Base-by-base conservation (phyloP, 208 protist genomes). In the Wallacemonas sp. region DNA sequence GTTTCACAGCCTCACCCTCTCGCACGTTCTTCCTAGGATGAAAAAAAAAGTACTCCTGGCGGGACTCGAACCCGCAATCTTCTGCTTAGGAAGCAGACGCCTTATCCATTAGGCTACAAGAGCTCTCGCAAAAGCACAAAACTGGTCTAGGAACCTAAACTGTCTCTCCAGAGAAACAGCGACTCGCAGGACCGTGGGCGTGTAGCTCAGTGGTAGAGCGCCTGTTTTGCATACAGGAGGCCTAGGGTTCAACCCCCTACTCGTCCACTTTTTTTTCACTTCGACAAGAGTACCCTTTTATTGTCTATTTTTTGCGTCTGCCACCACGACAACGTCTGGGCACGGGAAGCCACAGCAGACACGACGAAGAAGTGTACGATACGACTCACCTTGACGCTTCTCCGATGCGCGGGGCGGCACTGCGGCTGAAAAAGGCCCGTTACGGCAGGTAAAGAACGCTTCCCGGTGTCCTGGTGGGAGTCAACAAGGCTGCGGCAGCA, bases 131-230 rank as follows among this genome's bases (percentile, higher is more conserved):
- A 27, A 49, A 44, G 33, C 14, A 34, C 21, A 56, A 27, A 56
- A 56, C 44, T 41, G 14, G 9, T 6, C 36, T 41, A 41, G 36
- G 36, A 41, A 55, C 30, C 30, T 26, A 3, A 9, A n/a, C n/a
- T n/a, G n/a, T n/a, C n/a, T n/a, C n/a, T n/a, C n/a, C n/a, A n/a
- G n/a, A n/a, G n/a, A n/a, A n/a, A n/a, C n/a, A n/a, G n/a, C n/a
- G n/a, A n/a, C n/a, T n/a, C n/a, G n/a, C n/a, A n/a, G n/a, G 2
- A 2, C 60, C 61, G 52, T 63, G 80, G 80, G 80, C 80, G 80
- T 87, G 72, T 92, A 92, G 85, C 85, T 92, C 85, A 92, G 85
- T 87, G 85, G 85, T 92, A 92, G 85, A 92, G 85, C 81, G 85
- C 77, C 81, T 58, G 34, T 72, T 63, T 61, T 65, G 36, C 30